Evolutionary conservation across 805 yeast genomes (phyloP).

Genomic region (Candida krabiensis): DNA sequence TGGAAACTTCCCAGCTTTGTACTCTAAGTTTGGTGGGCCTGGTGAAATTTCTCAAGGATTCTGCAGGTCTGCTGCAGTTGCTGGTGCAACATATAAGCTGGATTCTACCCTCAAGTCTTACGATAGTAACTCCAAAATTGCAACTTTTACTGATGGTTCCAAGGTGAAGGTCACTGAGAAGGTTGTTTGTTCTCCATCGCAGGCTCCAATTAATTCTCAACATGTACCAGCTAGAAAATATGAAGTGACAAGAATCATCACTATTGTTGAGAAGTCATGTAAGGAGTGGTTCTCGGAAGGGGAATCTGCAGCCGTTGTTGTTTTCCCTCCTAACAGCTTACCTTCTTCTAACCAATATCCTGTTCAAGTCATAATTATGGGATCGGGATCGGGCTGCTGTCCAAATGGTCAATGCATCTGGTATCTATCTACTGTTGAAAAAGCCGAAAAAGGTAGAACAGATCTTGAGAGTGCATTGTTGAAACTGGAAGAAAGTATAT

Average conservation of each 20-base stretch:
- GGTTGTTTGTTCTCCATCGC: constrained; percentile 75
- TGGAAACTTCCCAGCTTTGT: constrained; percentile 91
- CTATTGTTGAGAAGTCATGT: constrained; percentile 84
- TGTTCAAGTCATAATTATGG: constrained; percentile 85
- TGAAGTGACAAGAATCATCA: constrained; percentile 72
- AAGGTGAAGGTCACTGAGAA: constrained; percentile 75
- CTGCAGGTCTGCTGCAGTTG: constrained; percentile 97
- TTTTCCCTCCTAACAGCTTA: constrained; percentile 85
- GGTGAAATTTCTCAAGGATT: constrained; percentile 97
- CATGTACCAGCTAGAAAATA: constrained; percentile 45
- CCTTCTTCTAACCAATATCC: constrained; percentile 64
- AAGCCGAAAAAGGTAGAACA: constrained; percentile 63
- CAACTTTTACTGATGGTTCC: constrained; percentile 74
- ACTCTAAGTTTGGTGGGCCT: constrained; percentile 92
- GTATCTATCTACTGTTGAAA: constrained; percentile 82
- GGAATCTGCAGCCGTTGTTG: constrained; percentile 84
- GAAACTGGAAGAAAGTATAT: constrained; percentile 75
- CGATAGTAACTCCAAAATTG: constrained; percentile 67
- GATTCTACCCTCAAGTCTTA: constrained; percentile 63
- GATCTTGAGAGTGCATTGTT: constrained; percentile 80
- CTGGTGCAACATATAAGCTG: constrained; percentile 90
- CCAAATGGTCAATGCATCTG: constrained; percentile 86
- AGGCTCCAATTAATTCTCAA: constrained; percentile 43
- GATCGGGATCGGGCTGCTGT: constrained; percentile 84
- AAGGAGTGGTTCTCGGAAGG: constrained; percentile 87